Evolutionary conservation across 495 filamentous ascomycete genomes (phyloP).

Genomic region (Lasiosphaeriaceae sp.): DNA sequence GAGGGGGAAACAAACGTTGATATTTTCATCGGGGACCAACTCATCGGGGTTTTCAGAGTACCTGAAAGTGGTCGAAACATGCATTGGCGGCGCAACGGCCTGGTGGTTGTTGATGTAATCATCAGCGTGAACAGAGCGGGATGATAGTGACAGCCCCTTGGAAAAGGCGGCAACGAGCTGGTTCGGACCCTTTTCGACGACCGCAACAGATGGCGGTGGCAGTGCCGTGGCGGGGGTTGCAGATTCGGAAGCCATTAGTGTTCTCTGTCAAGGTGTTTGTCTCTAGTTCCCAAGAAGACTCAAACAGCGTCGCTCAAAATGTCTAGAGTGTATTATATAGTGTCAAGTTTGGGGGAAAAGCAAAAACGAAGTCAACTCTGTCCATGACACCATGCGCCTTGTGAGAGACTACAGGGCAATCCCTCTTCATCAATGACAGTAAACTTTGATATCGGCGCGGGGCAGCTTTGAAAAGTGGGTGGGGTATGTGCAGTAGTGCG

Average conservation of each 20-base stretch:
- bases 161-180: slow-evolving; percentile 25
- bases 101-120: slow-evolving; percentile 66
- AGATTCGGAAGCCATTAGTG: neutral
- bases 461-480: too few relatives aligned
- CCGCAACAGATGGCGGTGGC: neutral
- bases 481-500: too few relatives aligned
- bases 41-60: slow-evolving; percentile 66
- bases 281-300: too few relatives aligned
- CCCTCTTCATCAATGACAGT: neutral
- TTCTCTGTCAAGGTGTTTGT: too few relatives aligned
- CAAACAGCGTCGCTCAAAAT: too few relatives aligned
- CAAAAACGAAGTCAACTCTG: too few relatives aligned
- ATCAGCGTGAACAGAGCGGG: slow-evolving; percentile 81
- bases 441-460: neutral
- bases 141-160: slow-evolving; percentile 50
- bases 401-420: too few relatives aligned
- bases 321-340: too few relatives aligned
- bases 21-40: slow-evolving; percentile 46
- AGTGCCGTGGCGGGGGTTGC: neutral
- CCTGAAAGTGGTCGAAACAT: slow-evolving; percentile 84
- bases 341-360: too few relatives aligned
- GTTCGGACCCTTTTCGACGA: slow-evolving; percentile 10
- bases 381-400: too few relatives aligned
- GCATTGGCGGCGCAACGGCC: slow-evolving; percentile 81
- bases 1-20: slow-evolving; percentile 34